Conservation (phyloP, 2,329 filamentous ascomycete species). For the Paecilomyces fulvus region DNA sequence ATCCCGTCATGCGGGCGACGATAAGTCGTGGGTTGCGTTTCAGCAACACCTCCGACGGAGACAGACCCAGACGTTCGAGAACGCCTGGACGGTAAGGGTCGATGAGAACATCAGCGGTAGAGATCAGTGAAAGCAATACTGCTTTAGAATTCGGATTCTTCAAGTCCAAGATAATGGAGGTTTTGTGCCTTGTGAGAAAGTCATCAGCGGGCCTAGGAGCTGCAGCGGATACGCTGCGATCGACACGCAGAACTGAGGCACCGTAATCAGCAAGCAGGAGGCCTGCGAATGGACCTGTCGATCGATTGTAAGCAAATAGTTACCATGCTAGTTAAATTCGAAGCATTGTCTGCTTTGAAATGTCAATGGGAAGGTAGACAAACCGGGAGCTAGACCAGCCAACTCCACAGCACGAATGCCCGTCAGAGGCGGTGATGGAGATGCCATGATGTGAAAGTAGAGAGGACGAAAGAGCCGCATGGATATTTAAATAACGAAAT, state of each 20-base stretch:
- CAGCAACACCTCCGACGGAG: conserved; percentile 57
- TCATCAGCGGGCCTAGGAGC: conserved; percentile 47
- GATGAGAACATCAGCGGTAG: conserved; percentile 67
- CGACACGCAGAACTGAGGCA: conserved; percentile 78
- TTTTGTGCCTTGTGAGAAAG: conserved; percentile 70
- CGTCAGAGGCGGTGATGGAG: conserved; percentile 35
- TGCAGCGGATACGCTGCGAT: conserved; percentile 46
- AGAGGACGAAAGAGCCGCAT: background rate
- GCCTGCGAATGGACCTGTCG: conserved; percentile 72
- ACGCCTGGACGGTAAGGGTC: conserved; percentile 91
- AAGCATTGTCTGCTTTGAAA: background rate
- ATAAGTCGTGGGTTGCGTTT: conserved; percentile 65
- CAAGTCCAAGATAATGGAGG: conserved; percentile 70
- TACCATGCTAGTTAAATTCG: conserved; percentile 1
- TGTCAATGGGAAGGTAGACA: conserved; percentile 3
- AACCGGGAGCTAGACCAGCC: conserved; percentile 58
- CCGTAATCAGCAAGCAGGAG: conserved; percentile 85
- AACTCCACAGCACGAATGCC: conserved; percentile 59
- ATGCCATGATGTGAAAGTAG: background rate
- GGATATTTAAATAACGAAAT: too few relatives aligned
- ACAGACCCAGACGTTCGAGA: conserved; percentile 73
- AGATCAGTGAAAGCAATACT: conserved; percentile 58
- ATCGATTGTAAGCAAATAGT: conserved; percentile 4
- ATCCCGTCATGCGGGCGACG: conserved; percentile 76
- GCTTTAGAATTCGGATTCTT: conserved; percentile 57